Evolutionary conservation across 176 grass and related monocot genomes (phyloP).

Genomic region (Melocanna baccifera): DNA sequence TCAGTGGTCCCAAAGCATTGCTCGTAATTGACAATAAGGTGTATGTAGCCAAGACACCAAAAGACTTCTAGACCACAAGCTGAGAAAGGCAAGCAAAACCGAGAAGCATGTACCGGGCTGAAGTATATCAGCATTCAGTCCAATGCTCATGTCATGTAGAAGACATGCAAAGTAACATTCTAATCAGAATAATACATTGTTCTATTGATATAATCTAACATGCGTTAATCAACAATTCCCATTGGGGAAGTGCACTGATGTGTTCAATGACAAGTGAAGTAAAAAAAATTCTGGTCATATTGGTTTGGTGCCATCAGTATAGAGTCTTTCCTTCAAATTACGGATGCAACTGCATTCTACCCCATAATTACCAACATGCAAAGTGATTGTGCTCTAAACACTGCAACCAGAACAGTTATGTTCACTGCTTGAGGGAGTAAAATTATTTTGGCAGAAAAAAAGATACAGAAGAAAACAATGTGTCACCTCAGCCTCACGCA

Average conservation of each 20-base stretch:
- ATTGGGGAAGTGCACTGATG: neutral
- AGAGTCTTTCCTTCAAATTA: neutral
- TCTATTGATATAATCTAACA: neutral
- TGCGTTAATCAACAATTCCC: neutral
- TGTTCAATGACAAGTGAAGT: neutral
- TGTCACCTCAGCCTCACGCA: slow-evolving; percentile 81
- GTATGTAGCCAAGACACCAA: neutral
- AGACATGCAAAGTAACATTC: neutral
- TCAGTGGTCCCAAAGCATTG: neutral
- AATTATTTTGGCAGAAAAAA: neutral
- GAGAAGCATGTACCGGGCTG: neutral
- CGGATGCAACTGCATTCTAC: neutral
- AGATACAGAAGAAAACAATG: neutral
- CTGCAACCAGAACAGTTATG: neutral
- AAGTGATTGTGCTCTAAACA: neutral
- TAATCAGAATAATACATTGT: neutral
- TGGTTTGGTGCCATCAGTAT: neutral
- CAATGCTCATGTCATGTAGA: neutral
- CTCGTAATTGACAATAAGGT: neutral
- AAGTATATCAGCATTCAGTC: neutral
- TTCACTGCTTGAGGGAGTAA: neutral
- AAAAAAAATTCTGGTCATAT: neutral
- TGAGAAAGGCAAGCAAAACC: neutral
- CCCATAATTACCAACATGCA: neutral
- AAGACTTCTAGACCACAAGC: neutral